Evolutionary conservation across 306 rosid species (phyloP).

Genomic region (Quercus ilex): DNA sequence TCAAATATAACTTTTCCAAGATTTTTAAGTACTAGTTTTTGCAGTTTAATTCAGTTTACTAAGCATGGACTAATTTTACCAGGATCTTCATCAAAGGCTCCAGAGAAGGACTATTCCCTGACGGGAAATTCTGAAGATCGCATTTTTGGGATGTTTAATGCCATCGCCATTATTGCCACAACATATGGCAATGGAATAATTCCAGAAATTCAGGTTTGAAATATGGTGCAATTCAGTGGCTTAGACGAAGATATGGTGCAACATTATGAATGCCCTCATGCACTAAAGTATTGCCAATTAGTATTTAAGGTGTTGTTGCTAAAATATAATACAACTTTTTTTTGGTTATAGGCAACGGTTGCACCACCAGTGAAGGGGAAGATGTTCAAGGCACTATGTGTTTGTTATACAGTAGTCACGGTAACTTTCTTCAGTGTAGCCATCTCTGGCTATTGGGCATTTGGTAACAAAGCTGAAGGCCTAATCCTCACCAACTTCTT

Average conservation of each 20-base stretch:
- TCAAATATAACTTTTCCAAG: too few relatives aligned
- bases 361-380: conserved; percentile 81
- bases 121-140: conserved; percentile 36
- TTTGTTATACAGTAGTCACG: conserved; percentile 48
- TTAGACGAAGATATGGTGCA: not conserved
- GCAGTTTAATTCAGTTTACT: not conserved
- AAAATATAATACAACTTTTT: not conserved
- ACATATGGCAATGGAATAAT: conserved; percentile 79
- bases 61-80: not conserved
- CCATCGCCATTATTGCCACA: conserved; percentile 75
- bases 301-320: too few relatives aligned
- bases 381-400: conserved; percentile 71
- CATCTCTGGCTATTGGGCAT: conserved; percentile 81
- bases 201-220: conserved; percentile 78
- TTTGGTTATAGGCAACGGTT: conserved; percentile 58
- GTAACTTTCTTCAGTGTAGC: conserved; percentile 64
- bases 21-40: not conserved
- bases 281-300: too few relatives aligned
- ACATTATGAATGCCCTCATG: not conserved
- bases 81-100: conserved; percentile 67
- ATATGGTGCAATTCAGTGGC: not conserved
- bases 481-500: conserved; percentile 55
- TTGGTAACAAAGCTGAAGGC: conserved; percentile 60
- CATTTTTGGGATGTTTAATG: conserved; percentile 66
- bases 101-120: conserved; percentile 60